Percentiles rank a stretch among this genome's conserved stretches.
Conservation (phyloP, 768 basidiomycete species). For the Trametes coccinea region DNA sequence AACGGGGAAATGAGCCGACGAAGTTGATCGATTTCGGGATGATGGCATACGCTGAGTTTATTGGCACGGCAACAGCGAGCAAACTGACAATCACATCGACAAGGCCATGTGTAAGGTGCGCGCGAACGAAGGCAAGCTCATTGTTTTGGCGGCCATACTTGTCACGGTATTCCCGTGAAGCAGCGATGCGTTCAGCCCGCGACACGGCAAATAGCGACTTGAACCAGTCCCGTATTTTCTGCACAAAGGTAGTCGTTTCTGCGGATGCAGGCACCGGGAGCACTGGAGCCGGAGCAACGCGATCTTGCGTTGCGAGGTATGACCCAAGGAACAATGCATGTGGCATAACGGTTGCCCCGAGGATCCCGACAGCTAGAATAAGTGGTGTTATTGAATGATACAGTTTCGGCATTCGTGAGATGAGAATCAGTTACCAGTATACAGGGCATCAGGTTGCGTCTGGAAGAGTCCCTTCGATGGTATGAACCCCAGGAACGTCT, state of each 20-base stretch:
- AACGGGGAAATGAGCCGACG: not conserved
- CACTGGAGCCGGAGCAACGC: constrained; percentile 38
- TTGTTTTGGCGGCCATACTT: constrained; percentile 37
- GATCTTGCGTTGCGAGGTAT: constrained; percentile 78
- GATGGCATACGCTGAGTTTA: constrained; percentile 30
- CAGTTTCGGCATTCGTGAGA: constrained; percentile 31
- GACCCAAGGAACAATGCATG: constrained; percentile 87
- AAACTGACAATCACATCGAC: constrained; percentile 60
- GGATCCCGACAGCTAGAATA: constrained; percentile 59
- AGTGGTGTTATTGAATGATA: constrained; percentile 28
- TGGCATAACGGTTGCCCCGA: constrained; percentile 89
- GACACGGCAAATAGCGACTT: constrained; percentile 27
- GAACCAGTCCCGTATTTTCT: constrained; percentile 17
- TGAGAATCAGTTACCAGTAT: constrained; percentile 53
- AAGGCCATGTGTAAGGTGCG: constrained; percentile 43
- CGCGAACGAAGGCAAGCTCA: constrained; percentile 36
- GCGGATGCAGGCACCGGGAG: constrained; percentile 26
- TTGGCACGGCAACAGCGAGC: constrained; percentile 73
- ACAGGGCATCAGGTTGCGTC: constrained; percentile 48
- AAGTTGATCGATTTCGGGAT: not conserved
- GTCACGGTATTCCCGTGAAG: constrained; percentile 34
- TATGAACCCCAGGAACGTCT: constrained; percentile 73
- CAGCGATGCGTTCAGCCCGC: constrained; percentile 27
- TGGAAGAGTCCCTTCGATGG: constrained; percentile 66
- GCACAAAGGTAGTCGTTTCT: not conserved